Evolutionary conservation across 192 early-diverging fungal genomes (phyloP).

Genomic region (Backusella westeae): DNA sequence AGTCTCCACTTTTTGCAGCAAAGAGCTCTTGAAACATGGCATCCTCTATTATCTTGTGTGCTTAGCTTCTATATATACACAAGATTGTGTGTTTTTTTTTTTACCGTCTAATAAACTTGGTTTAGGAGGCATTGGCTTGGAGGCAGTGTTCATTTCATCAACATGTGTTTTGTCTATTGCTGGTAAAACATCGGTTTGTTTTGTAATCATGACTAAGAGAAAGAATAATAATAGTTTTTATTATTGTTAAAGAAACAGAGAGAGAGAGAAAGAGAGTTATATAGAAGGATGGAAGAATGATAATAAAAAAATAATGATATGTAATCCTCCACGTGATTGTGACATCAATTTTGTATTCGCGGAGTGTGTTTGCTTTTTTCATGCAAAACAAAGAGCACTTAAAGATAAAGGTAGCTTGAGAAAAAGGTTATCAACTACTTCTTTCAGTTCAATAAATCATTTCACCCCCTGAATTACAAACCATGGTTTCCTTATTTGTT

Average conservation of each 20-base stretch:
- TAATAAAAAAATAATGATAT: too few relatives aligned
- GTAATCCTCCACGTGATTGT: too few relatives aligned
- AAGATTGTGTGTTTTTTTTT: background rate
- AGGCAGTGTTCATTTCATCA: background rate
- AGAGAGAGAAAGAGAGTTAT: too few relatives aligned
- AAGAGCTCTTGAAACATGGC: slow-evolving; percentile 18
- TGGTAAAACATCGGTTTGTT: background rate
- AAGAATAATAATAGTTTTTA: background rate
- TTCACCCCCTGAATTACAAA: too few relatives aligned
- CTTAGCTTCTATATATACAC: background rate
- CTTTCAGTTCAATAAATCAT: too few relatives aligned
- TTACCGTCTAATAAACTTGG: background rate
- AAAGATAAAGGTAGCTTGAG: too few relatives aligned
- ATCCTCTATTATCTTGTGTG: slow-evolving; percentile 1
- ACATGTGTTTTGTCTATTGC: background rate
- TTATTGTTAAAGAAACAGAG: background rate
- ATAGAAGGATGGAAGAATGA: too few relatives aligned
- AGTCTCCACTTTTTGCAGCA: slow-evolving; percentile 16
- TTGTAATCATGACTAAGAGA: background rate
- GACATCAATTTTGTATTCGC: too few relatives aligned
- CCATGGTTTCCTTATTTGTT: too few relatives aligned
- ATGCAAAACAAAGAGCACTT: too few relatives aligned
- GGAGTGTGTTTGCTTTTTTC: too few relatives aligned
- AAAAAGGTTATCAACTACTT: too few relatives aligned
- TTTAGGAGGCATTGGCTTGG: background rate